Conservation (phyloP, 352 stramenopile species). For the Globisporangium lucens region DNA sequence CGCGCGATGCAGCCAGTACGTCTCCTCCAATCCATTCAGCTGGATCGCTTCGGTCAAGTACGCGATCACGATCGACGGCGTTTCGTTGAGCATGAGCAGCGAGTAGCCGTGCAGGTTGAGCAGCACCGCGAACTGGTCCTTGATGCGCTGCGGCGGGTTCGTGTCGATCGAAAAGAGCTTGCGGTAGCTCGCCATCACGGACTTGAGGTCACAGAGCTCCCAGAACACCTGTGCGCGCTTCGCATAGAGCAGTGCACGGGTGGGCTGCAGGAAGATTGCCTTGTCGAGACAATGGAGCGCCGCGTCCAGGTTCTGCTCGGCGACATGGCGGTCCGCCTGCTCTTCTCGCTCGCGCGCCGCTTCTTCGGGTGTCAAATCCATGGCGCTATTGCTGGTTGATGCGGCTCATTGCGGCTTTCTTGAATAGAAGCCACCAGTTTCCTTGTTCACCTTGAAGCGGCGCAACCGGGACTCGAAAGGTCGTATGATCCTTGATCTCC, state of each 20-base stretch:
- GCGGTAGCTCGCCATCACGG: slow-evolving; percentile 74
- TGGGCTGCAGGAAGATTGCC: slow-evolving; percentile 67
- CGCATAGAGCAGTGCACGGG: slow-evolving; percentile 48
- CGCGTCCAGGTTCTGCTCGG: slow-evolving; percentile 33
- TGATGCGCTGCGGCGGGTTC: slow-evolving; percentile 60
- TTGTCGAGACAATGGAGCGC: slow-evolving; percentile 66
- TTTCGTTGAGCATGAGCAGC: slow-evolving; percentile 53
- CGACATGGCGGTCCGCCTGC: slow-evolving; percentile 39
- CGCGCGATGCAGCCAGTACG: slow-evolving; percentile 74
- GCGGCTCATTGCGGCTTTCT: not conserved
- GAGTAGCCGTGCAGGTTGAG: slow-evolving; percentile 73
- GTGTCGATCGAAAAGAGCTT: slow-evolving; percentile 63
- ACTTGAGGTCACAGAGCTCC: slow-evolving; percentile 75
- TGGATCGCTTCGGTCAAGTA: slow-evolving; percentile 78
- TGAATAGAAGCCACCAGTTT: not conserved
- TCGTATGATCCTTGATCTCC: not conserved
- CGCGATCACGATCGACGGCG: slow-evolving; percentile 49
- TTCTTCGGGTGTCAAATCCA: slow-evolving; percentile 47
- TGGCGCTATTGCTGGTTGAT: not conserved
- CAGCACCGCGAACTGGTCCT: slow-evolving; percentile 70
- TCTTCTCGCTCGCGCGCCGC: slow-evolving; percentile 44
- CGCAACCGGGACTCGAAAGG: slow-evolving; percentile 10
- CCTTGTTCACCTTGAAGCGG: slow-evolving; percentile 8
- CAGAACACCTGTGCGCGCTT: slow-evolving; percentile 71
- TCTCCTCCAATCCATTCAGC: slow-evolving; percentile 65